phyloP scores from a whole-genome alignment of 305 asterid species.

The Fraxinus velutina region DNA sequence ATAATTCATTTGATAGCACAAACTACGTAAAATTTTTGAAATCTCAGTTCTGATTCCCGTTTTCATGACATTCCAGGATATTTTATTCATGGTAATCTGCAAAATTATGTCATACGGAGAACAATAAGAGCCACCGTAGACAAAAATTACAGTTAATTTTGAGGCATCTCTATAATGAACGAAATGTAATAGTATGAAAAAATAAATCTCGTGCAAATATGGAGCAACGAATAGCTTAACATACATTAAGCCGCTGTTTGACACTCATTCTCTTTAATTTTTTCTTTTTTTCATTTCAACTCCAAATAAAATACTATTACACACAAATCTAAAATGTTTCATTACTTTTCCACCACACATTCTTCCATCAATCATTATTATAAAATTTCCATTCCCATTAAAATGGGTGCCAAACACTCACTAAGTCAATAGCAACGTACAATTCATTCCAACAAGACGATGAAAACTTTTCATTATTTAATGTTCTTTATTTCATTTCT shows the following conservation, averaged over 20 bases:
- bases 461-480: background rate
- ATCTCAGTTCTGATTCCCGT: background rate
- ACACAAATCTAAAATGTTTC: too few species aligned
- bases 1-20: constrained; percentile 22
- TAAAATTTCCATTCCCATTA: too few species aligned
- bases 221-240: background rate
- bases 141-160: background rate
- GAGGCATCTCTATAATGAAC: background rate
- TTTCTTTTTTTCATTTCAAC: too few species aligned
- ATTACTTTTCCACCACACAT: too few species aligned
- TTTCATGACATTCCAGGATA: background rate
- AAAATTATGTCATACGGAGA: background rate
- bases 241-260: too few species aligned
- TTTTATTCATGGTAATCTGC: constrained; percentile 23
- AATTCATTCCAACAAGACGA: background rate
- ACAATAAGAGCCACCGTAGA: background rate
- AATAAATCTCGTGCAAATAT: background rate
- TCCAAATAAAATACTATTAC: too few species aligned
- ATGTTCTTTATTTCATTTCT: background rate
- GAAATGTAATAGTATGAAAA: background rate
- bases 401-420: too few species aligned
- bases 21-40: background rate
- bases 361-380: too few species aligned
- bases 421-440: background rate
- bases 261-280: too few species aligned